phyloP scores from a whole-genome alignment of 208 protist species.

The Acanthamoeba pearcei region DNA sequence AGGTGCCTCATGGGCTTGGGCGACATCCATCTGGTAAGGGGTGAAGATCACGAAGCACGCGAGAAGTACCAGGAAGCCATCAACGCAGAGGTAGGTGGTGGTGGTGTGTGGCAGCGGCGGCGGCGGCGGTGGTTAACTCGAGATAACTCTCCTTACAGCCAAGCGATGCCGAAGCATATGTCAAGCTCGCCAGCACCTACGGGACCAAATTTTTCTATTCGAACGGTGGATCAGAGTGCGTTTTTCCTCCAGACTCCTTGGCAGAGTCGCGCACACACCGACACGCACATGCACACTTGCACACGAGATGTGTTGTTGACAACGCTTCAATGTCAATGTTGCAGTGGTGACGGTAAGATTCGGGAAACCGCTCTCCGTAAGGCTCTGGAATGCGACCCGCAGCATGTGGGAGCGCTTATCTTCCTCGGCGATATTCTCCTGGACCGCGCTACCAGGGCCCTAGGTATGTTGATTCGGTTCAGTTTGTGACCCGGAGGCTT shows the following conservation, averaged over 20 bases:
- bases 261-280: neutral
- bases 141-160: neutral
- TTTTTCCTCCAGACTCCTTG: neutral
- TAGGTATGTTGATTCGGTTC: neutral
- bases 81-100: neutral
- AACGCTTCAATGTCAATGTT: neutral
- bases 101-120: neutral
- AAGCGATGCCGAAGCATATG: neutral
- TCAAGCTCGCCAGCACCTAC: neutral
- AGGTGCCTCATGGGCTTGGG: conserved; percentile 24
- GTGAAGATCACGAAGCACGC: neutral
- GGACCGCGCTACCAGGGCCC: neutral
- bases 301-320: neutral
- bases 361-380: neutral
- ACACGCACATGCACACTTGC: neutral
- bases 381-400: neutral
- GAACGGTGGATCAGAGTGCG: neutral
- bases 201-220: neutral
- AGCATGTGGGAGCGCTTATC: neutral
- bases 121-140: neutral
- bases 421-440: neutral
- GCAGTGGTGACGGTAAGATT: neutral
- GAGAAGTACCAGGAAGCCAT: neutral
- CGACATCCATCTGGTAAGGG: neutral
- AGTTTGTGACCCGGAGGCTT: too few relatives aligned